A percentile compares a stretch with the other conserved stretches of the same genome.
These are phyloP conservation scores for Curvularia hawaiiensis DNA, from an alignment of 2,329 filamentous ascomycete genomes.

Conservation along the genomic window DNA sequence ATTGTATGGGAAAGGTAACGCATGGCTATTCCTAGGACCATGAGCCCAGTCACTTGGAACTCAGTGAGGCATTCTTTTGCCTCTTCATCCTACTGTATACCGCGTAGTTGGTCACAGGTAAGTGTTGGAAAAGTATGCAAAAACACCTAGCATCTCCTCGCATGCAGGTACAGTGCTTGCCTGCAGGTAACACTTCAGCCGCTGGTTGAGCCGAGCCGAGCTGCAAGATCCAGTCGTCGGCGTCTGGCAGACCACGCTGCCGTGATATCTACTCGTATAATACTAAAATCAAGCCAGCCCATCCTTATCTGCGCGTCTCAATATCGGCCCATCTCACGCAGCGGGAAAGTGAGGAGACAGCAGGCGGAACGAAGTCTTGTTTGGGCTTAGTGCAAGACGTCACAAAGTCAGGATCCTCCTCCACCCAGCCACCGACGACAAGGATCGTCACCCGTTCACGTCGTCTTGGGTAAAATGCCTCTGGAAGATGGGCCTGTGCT, in stretches of 20 bases:
- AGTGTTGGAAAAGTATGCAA: not conserved
- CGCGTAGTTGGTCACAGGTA: too few species aligned
- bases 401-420: not conserved
- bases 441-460: slow-evolving; percentile 5
- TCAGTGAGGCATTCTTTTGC: not conserved
- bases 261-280: too few species aligned
- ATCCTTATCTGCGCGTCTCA: not conserved
- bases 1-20: not conserved
- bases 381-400: slow-evolving; percentile 7
- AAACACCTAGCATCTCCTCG: not conserved
- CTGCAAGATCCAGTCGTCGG: not conserved
- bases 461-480: slow-evolving; percentile 1
- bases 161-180: not conserved
- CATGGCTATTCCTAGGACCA: not conserved
- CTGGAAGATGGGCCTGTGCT: not conserved
- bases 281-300: too few species aligned
- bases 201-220: not conserved
- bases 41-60: not conserved
- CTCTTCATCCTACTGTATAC: not conserved
- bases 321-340: not conserved
- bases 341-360: slow-evolving; percentile 8
- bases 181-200: not conserved
- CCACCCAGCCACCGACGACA: not conserved
- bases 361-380: slow-evolving; percentile 5
- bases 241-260: not conserved